Conservation (phyloP, 2,329 filamentous ascomycete species). For the Fusarium sp. region DNA sequence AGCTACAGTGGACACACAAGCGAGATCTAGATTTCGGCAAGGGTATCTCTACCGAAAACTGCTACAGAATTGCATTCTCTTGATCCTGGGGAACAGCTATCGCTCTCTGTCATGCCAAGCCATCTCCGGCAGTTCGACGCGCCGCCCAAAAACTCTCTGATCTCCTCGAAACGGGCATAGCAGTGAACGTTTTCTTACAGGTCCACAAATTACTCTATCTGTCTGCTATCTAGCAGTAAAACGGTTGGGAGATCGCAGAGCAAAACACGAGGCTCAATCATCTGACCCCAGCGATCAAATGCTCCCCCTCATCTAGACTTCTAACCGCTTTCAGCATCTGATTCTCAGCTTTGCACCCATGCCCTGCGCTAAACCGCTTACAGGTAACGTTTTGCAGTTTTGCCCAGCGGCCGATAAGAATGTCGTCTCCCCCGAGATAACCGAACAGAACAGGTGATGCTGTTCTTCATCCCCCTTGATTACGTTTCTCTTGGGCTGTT, state of each 20-base stretch:
- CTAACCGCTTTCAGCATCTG: conserved; percentile 31
- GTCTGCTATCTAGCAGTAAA: conserved; percentile 6
- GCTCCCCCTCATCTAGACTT: background rate
- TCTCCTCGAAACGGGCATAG: conserved; percentile 28
- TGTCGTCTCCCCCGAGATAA: conserved; percentile 28
- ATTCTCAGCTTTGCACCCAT: conserved; percentile 33
- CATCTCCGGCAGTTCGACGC: conserved; percentile 18
- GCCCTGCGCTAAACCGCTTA: conserved; percentile 20
- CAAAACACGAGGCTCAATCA: conserved; percentile 3
- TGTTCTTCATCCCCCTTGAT: background rate
- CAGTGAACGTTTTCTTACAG: background rate
- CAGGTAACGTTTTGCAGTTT: conserved; percentile 38
- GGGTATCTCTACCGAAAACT: conserved; percentile 12
- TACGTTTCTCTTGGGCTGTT: background rate
- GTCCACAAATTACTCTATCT: conserved; percentile 25
- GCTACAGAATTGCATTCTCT: conserved; percentile 21
- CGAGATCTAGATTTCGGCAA: background rate
- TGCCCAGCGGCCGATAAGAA: conserved; percentile 25
- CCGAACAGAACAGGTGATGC: conserved; percentile 25
- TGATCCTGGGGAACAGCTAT: background rate
- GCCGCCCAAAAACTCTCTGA: background rate
- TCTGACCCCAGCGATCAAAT: conserved; percentile 6
- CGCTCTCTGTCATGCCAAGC: background rate
- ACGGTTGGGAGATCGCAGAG: background rate
- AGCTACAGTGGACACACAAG: background rate